Conservation (phyloP, 75 land plant genomes). For the Isoetes taiwanensis region DNA sequence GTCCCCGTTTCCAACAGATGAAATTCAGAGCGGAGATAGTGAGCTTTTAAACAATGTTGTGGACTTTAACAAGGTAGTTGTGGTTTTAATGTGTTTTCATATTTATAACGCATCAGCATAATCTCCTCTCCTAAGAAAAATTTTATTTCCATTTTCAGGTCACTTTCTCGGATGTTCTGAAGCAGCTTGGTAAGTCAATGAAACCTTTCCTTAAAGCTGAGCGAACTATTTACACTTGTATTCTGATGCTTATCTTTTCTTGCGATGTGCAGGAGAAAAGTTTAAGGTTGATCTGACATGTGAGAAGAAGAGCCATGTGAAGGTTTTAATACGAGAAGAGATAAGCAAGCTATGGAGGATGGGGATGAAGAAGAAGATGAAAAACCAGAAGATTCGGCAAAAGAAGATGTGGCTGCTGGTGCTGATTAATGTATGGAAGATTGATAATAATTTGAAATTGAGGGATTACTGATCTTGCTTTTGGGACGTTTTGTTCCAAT, state of each 20-base stretch:
- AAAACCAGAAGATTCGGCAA: too few species aligned
- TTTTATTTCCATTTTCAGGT: conserved; percentile 30
- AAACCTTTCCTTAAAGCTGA: too few species aligned
- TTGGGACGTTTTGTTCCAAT: too few species aligned
- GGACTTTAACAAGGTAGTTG: conserved; percentile 66
- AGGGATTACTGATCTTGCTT: too few species aligned
- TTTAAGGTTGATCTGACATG: conserved; percentile 30
- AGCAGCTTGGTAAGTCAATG: conserved; percentile 36
- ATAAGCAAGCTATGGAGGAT: conserved; percentile 46
- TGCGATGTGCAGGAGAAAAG: conserved; percentile 21
- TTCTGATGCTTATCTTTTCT: not conserved
- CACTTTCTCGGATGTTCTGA: conserved; percentile 53
- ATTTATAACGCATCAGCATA: not conserved
- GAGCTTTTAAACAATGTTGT: conserved; percentile 69
- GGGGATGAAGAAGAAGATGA: conserved; percentile 36
- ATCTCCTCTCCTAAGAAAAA: too few species aligned
- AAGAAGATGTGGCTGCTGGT: too few species aligned
- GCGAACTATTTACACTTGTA: too few species aligned
- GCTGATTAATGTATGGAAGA: too few species aligned
- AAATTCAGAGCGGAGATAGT: conserved; percentile 49
- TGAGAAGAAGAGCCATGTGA: conserved; percentile 35
- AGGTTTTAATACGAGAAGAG: conserved; percentile 43
- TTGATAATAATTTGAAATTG: too few species aligned
- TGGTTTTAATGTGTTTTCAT: not conserved
- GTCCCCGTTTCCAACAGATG: conserved; percentile 41